These are phyloP conservation scores for Fusarium sacchari DNA, from an alignment of 2,329 filamentous ascomycete genomes.

Conservation along the genomic window DNA sequence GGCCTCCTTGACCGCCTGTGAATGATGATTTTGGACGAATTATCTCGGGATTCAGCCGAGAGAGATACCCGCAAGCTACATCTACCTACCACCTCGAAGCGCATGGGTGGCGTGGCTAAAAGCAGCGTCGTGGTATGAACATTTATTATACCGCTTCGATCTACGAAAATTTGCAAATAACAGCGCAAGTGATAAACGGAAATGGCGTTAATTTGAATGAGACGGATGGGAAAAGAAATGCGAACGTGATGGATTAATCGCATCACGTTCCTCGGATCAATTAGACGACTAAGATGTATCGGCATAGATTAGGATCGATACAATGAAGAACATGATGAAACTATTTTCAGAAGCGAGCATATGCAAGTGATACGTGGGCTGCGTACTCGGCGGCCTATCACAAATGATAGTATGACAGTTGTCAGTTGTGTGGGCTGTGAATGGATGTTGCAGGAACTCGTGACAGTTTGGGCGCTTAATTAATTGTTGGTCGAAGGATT, in stretches of 20 bases:
- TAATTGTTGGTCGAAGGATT: conserved; percentile 16
- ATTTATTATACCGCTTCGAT: conserved; percentile 7
- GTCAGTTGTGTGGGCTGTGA: conserved; percentile 30
- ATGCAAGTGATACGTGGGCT: conserved; percentile 30
- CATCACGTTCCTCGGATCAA: conserved; percentile 14
- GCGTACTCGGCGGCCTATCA: conserved; percentile 21
- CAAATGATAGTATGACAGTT: not conserved
- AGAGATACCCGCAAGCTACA: conserved; percentile 33
- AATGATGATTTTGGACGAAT: conserved; percentile 28
- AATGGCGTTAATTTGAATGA: conserved; percentile 38
- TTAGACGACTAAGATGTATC: conserved; percentile 30
- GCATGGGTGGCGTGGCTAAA: conserved; percentile 7
- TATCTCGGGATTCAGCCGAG: conserved; percentile 21
- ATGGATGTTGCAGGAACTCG: conserved; percentile 21
- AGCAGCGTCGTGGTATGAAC: conserved; percentile 9
- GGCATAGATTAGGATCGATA: conserved; percentile 33
- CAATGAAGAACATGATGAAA: conserved; percentile 27
- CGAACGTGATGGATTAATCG: conserved; percentile 7
- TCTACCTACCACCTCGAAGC: conserved; percentile 4
- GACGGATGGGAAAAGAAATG: conserved; percentile 16
- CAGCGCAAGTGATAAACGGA: conserved; percentile 29
- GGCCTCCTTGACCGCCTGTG: conserved; percentile 82
- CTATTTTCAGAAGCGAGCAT: conserved; percentile 28
- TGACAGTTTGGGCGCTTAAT: conserved; percentile 33
- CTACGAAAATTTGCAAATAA: conserved; percentile 31